Conservation (phyloP, 2,329 filamentous ascomycete species). For the Capronia americana region DNA sequence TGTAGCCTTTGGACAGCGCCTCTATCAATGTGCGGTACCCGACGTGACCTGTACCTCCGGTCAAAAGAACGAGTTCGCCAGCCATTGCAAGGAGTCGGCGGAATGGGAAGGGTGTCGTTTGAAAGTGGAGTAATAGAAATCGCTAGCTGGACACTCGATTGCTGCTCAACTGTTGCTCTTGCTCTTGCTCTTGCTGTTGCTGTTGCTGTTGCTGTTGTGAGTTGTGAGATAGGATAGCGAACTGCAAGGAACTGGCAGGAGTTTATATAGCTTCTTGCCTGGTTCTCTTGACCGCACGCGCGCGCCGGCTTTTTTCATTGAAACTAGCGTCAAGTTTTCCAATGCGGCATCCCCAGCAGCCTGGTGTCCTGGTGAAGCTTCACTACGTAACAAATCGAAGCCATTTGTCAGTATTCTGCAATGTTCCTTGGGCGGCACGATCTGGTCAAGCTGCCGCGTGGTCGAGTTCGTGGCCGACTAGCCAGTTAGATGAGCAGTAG, state of each 20-base stretch:
- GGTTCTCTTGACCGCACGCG: neutral
- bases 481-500: neutral
- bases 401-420: slow-evolving; percentile 12
- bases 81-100: slow-evolving; percentile 19
- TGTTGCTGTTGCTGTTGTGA: neutral
- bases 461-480: neutral
- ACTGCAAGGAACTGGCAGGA: neutral
- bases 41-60: slow-evolving; percentile 40
- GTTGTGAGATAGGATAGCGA: slow-evolving; percentile 3
- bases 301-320: neutral
- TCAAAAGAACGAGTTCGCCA: slow-evolving; percentile 35
- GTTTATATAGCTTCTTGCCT: neutral
- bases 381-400: slow-evolving; percentile 2
- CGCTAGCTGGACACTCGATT: neutral
- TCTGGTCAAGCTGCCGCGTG: neutral
- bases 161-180: neutral
- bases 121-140: neutral
- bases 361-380: neutral
- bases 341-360: neutral
- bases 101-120: neutral
- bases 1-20: slow-evolving; percentile 40
- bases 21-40: slow-evolving; percentile 39
- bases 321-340: neutral
- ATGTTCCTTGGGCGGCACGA: neutral
- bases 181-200: too few relatives aligned